Conservation (phyloP, 106 monocot species). For the Dendrobium officinale region DNA sequence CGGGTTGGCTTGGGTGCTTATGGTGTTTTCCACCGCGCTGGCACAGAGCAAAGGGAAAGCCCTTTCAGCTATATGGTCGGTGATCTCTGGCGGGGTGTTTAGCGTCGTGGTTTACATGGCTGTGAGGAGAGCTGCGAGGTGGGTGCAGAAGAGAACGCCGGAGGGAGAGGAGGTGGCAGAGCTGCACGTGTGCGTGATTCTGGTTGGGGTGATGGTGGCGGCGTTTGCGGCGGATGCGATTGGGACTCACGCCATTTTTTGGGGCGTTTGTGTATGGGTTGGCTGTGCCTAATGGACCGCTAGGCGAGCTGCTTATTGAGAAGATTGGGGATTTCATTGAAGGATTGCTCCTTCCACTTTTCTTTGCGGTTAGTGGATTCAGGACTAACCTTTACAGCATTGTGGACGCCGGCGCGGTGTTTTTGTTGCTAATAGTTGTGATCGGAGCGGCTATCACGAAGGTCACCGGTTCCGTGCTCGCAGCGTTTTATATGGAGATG, state of each 20-base stretch:
- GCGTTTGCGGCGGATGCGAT: slow-evolving; percentile 22
- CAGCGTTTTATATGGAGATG: slow-evolving; percentile 24
- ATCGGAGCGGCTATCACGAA: slow-evolving; percentile 12
- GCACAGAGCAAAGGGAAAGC: slow-evolving; percentile 1
- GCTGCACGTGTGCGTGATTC: slow-evolving; percentile 13
- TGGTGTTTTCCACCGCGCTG: slow-evolving; percentile 30
- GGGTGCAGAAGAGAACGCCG: slow-evolving; percentile 22
- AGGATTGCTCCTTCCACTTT: slow-evolving; percentile 39
- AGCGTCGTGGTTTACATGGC: slow-evolving; percentile 5
- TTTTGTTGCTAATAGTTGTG: slow-evolving; percentile 17
- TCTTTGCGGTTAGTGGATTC: slow-evolving; percentile 36
- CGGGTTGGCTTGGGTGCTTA: slow-evolving; percentile 33
- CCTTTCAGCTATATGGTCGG: slow-evolving; percentile 11
- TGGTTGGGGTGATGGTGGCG: slow-evolving; percentile 27
- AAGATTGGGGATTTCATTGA: slow-evolving; percentile 34
- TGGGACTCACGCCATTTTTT: slow-evolving; percentile 40
- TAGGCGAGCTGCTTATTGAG: slow-evolving; percentile 31
- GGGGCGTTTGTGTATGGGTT: slow-evolving; percentile 46
- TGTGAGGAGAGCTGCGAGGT: slow-evolving; percentile 13
- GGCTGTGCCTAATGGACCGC: slow-evolving; percentile 31
- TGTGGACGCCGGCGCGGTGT: not conserved
- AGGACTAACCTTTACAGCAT: slow-evolving; percentile 9
- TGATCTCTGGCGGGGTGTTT: slow-evolving; percentile 26
- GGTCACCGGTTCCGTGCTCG: slow-evolving; percentile 18
- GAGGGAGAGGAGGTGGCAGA: slow-evolving; percentile 31